Base-by-base conservation (phyloP, 139 green algal genomes). In the Closterium sp. region DNA sequence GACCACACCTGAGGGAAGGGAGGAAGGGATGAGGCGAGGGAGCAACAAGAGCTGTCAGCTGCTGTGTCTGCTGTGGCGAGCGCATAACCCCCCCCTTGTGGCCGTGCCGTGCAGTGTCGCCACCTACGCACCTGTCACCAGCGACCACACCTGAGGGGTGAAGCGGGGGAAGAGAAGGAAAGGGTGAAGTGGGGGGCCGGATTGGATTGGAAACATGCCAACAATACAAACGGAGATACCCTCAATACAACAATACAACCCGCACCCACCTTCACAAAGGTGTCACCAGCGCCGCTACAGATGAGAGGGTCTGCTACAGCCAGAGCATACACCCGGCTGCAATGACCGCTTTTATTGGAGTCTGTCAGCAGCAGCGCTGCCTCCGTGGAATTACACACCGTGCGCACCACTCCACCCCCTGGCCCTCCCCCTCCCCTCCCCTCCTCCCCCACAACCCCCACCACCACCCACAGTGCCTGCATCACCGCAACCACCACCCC, bases 251-350 rank as follows among this genome's bases (percentile, higher is more conserved):
- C 38, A 66, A 10, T 10, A 10, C 12, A 12, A 19, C 55, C 55
- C 55, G 55, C 55, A 76, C 83, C 30, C 83, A 93, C 90, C 90
- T 93, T 94, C 64, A 94, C 90, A 87, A 94, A 86, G 21, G 36
- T 64, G 64, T 94, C 92, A 0, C 87, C 92, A 2, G 84, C 92
- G 30, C 92, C 92, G 33, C 84, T 94, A 91, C 92, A 94, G 30
- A 94, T 34, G 36, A 88, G 84, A 9, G 38, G 86, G 34, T 76
- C 55, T 1, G 84, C 84, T n/a, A 94, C 84, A 21, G 55, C 33
- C 32, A 94, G 76, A 30, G 87, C 91, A 36, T 90, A 94, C 31
- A 94, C 91, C 9, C 66, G 76, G 76, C 66, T 89, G 91, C 91
- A 94, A 84, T 94, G 91, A 16, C 91, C 91, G 25, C 19, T 34